phyloP scores from a whole-genome alignment of 2,329 filamentous ascomycete species.

The Cyclaneusma minus region DNA sequence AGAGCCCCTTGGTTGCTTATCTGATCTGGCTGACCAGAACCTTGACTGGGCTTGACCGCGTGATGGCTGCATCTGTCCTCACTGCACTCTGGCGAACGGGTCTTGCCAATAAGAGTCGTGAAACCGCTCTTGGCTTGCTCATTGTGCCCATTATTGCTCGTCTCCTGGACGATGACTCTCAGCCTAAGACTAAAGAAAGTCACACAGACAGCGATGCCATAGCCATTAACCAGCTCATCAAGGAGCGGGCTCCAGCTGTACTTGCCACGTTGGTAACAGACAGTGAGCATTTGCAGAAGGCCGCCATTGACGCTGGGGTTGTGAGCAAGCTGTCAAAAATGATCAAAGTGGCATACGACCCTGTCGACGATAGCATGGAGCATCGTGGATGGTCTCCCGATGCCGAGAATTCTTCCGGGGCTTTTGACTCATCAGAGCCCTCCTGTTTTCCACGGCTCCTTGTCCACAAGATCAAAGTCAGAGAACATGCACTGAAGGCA shows the following conservation, averaged over 20 bases:
- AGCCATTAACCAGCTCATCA: conserved; percentile 32
- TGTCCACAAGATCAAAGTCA: conserved; percentile 57
- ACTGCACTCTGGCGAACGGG: conserved; percentile 55
- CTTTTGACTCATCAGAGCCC: conserved; percentile 22
- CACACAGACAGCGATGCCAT: conserved; percentile 20
- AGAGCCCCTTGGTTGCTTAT: conserved; percentile 60
- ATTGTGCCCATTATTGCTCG: conserved; percentile 55
- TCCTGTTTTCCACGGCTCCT: too few relatives aligned
- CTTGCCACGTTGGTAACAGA: conserved; percentile 68
- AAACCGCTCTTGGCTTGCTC: conserved; percentile 47
- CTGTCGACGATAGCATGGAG: conserved; percentile 27
- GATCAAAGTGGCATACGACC: conserved; percentile 51
- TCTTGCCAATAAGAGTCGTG: conserved; percentile 46
- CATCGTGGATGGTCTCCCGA: conserved; percentile 37
- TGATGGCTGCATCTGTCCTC: conserved; percentile 55
- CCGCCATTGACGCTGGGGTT: conserved; percentile 56
- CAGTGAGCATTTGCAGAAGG: conserved; percentile 64
- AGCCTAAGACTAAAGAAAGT: conserved; percentile 21
- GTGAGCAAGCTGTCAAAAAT: conserved; percentile 46
- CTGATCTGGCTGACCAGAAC: conserved; percentile 49
- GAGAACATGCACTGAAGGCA: conserved; percentile 63
- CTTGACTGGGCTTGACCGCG: conserved; percentile 37
- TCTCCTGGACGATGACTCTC: conserved; percentile 39
- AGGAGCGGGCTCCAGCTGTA: conserved; percentile 59
- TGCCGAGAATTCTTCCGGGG: conserved; percentile 12